Percentiles rank a stretch among this genome's conserved stretches.
phyloP scores from a whole-genome alignment of 1,139 yeast species.

The Arxiozyma telluris region DNA sequence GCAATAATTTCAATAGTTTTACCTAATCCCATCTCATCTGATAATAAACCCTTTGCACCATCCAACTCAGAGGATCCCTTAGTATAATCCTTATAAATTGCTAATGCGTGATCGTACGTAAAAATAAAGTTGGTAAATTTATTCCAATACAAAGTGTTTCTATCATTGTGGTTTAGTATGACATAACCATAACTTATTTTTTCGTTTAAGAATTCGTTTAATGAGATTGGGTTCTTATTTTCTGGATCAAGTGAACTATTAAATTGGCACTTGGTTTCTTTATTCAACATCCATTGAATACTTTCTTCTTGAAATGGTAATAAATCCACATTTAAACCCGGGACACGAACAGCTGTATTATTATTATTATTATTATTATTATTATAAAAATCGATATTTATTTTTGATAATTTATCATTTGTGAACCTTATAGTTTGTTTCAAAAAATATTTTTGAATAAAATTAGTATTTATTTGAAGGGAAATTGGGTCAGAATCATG shows the following conservation, averaged over 20 bases:
- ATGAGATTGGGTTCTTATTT: background rate
- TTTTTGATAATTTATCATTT: conserved; percentile 8
- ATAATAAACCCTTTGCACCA: conserved; percentile 61
- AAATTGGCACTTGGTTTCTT: conserved; percentile 13
- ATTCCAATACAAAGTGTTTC: conserved; percentile 21
- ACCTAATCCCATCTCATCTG: conserved; percentile 97
- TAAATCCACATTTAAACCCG: conserved; percentile 15
- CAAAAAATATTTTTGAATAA: conserved; percentile 21
- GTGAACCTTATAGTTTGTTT: conserved; percentile 19
- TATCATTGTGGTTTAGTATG: conserved; percentile 4
- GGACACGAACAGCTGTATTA: conserved; percentile 1
- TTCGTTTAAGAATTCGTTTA: conserved; percentile 18
- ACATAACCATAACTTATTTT: conserved; percentile 25
- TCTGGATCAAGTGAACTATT: background rate
- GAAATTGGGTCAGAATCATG: background rate
- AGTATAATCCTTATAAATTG: conserved; percentile 9
- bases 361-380: background rate
- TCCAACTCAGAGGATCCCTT: background rate
- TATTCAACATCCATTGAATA: conserved; percentile 28
- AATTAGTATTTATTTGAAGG: conserved; percentile 7
- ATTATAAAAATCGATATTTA: background rate
- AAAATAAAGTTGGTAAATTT: conserved; percentile 27
- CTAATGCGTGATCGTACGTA: conserved; percentile 7
- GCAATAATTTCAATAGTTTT: conserved; percentile 81
- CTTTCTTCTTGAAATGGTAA: conserved; percentile 28